Evolutionary conservation across 2,329 filamentous ascomycete species (phyloP).

Genomic region (Exophiala viscosa): DNA sequence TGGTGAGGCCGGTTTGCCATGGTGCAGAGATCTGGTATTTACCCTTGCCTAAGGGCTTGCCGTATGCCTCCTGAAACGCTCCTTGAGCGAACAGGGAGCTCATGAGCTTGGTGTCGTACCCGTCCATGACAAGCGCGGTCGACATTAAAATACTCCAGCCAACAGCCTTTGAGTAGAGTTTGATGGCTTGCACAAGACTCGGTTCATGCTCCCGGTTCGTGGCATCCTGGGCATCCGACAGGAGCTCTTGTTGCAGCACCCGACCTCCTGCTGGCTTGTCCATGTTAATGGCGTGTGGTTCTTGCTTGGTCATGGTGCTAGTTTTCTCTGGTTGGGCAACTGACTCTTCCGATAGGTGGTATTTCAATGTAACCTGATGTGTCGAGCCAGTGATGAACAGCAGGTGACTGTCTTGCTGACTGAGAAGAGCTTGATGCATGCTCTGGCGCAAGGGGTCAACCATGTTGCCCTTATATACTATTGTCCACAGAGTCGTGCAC

Average conservation of each 20-base stretch:
- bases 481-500: no score
- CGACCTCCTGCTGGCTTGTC: neutral
- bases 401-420: no score
- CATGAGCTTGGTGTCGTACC: constrained; percentile 51
- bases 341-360: no score
- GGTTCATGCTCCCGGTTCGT: constrained; percentile 55
- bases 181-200: constrained; percentile 71
- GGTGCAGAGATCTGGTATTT: constrained; percentile 29
- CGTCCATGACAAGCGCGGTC: constrained; percentile 86
- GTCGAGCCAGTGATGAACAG: no score
- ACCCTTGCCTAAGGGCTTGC: constrained; percentile 29
- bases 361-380: no score
- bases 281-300: neutral
- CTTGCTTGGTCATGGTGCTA: no score
- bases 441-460: no score
- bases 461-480: no score
- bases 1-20: constrained; percentile 33
- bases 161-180: constrained; percentile 81
- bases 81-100: constrained; percentile 68
- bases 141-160: constrained; percentile 79
- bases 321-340: no score
- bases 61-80: constrained; percentile 43
- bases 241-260: neutral
- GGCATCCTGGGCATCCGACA: constrained; percentile 26
- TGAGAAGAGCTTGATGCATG: no score